phyloP scores from a whole-genome alignment of 768 basidiomycete genomes.

The Mycena crocata region DNA sequence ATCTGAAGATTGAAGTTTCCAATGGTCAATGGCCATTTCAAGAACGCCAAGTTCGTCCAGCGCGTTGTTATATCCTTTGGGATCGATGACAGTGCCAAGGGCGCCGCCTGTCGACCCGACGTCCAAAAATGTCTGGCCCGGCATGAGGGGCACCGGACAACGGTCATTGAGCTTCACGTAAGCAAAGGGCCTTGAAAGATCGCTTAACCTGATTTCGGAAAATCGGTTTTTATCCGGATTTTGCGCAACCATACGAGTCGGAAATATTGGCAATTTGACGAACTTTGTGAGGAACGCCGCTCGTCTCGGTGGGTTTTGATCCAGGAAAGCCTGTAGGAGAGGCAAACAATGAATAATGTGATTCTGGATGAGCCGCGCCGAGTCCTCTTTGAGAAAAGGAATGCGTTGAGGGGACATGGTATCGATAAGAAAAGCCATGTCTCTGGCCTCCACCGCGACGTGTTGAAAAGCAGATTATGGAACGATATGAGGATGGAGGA shows the following conservation, averaged over 20 bases:
- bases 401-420: slow-evolving; percentile 7
- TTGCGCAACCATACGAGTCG: slow-evolving; percentile 18
- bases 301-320: neutral
- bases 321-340: neutral
- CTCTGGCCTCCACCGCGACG: neutral
- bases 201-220: neutral
- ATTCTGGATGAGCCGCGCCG: slow-evolving; percentile 22
- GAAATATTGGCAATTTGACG: slow-evolving; percentile 31
- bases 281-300: slow-evolving; percentile 8
- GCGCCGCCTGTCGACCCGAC: slow-evolving; percentile 7
- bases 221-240: neutral
- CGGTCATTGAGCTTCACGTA: slow-evolving; percentile 22
- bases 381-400: neutral
- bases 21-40: slow-evolving; percentile 23
- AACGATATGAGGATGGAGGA: slow-evolving; percentile 33
- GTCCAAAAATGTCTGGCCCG: slow-evolving; percentile 27
- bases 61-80: neutral
- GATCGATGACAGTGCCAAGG: slow-evolving; percentile 20
- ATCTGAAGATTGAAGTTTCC: slow-evolving; percentile 23
- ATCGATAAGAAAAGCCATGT: slow-evolving; percentile 15
- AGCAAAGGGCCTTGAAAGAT: neutral
- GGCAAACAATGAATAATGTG: slow-evolving; percentile 21
- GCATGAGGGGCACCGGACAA: slow-evolving; percentile 27
- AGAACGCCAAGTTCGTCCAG: slow-evolving; percentile 31
- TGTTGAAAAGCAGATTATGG: neutral